Evolutionary conservation across 768 basidiomycete genomes (phyloP).

Genomic region (Terana coerulea): DNA sequence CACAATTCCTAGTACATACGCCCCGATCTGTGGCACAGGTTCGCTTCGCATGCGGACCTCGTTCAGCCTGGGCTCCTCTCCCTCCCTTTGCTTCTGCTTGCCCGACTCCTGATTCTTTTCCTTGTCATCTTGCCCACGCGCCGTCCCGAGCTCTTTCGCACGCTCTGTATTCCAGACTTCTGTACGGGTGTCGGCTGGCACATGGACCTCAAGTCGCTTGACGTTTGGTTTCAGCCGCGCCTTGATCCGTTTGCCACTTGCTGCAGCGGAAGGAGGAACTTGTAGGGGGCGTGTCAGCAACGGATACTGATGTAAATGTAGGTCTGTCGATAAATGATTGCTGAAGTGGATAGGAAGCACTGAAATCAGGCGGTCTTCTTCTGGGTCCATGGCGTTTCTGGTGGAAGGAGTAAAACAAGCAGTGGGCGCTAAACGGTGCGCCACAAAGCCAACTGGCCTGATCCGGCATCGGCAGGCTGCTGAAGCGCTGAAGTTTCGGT

Average conservation of each 20-base stretch:
- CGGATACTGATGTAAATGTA: conserved; percentile 83
- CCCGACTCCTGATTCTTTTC: conserved; percentile 66
- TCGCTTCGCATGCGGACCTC: conserved; percentile 76
- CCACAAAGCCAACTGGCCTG: conserved; percentile 12
- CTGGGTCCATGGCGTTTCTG: conserved; percentile 14
- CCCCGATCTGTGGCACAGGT: conserved; percentile 57
- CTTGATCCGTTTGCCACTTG: conserved; percentile 72
- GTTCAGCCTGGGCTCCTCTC: conserved; percentile 56
- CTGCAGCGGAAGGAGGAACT: conserved; percentile 67
- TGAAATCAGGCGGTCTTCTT: conserved; percentile 60
- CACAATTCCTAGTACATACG: conserved; percentile 75
- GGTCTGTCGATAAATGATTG: conserved; percentile 51
- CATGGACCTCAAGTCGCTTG: conserved; percentile 68
- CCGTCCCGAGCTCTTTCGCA: conserved; percentile 60
- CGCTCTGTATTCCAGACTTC: conserved; percentile 81
- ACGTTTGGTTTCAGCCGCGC: conserved; percentile 67
- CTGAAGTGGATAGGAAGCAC: conserved; percentile 73
- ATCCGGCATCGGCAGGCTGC: too few species aligned
- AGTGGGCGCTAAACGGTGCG: background rate
- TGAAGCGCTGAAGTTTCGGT: too few species aligned
- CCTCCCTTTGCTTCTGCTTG: conserved; percentile 40
- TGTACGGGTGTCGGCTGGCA: conserved; percentile 75
- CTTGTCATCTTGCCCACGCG: conserved; percentile 68
- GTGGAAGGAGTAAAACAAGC: background rate
- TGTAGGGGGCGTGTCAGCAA: conserved; percentile 70